These are phyloP conservation scores for Astragalus glycyphyllos DNA, from an alignment of 306 rosid species.

Conservation along the genomic window DNA sequence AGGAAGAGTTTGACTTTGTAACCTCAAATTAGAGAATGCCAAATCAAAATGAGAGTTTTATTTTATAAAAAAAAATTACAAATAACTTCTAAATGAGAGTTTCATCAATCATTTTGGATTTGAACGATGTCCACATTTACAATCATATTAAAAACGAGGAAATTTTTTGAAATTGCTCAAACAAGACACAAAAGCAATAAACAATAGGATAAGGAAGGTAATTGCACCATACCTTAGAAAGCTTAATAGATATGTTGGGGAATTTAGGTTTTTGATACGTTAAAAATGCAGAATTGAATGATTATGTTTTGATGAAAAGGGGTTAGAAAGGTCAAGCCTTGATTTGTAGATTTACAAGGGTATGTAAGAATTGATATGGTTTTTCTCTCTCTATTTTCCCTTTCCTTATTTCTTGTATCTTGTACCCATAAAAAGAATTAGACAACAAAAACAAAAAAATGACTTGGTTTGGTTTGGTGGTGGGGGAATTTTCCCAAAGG, in stretches of 20 bases:
- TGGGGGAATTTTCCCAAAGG: slow-evolving; percentile 48
- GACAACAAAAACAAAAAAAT: slow-evolving; percentile 42
- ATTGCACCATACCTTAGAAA: slow-evolving; percentile 49
- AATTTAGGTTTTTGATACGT: slow-evolving; percentile 24
- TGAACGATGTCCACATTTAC: slow-evolving; percentile 21
- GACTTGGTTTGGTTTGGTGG: slow-evolving; percentile 60
- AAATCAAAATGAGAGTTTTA: slow-evolving; percentile 24
- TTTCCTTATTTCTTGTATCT: slow-evolving; percentile 28
- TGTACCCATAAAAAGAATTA: slow-evolving; percentile 50
- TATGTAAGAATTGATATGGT: slow-evolving; percentile 40
- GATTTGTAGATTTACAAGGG: slow-evolving; percentile 48
- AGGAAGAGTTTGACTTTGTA: no score
- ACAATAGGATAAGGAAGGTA: neutral
- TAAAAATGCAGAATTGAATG: slow-evolving; percentile 23
- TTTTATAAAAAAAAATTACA: neutral
- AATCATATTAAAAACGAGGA: slow-evolving; percentile 29
- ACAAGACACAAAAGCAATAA: slow-evolving; percentile 2
- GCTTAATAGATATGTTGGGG: slow-evolving; percentile 1
- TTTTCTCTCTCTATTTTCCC: slow-evolving; percentile 37
- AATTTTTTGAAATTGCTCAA: slow-evolving; percentile 31
- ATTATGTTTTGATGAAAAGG: slow-evolving; percentile 48
- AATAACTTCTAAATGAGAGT: slow-evolving; percentile 16
- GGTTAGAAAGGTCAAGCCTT: slow-evolving; percentile 45
- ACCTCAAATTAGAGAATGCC: no score
- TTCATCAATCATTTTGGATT: slow-evolving; percentile 26